These are phyloP conservation scores for Aureobasidium sp. DNA, from an alignment of 2,329 filamentous ascomycete species.

Conservation along the genomic window DNA sequence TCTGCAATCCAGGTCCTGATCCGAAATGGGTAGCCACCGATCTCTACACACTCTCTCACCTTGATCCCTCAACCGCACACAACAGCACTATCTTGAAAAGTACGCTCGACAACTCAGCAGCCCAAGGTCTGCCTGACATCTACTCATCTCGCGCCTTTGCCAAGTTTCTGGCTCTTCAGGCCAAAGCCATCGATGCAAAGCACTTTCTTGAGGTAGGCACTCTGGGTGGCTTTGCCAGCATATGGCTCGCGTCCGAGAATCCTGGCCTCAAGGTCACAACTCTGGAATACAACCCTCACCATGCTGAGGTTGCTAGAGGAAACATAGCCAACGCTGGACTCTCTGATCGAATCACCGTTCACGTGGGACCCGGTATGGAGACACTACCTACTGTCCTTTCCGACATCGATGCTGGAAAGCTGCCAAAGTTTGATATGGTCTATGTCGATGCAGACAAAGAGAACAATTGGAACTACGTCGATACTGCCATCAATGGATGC, in stretches of 20 bases:
- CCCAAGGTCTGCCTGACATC: conserved; percentile 28
- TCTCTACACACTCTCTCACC: conserved; percentile 29
- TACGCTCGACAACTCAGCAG: conserved; percentile 12
- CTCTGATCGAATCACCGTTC: conserved; percentile 37
- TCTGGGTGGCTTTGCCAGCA: conserved; percentile 47
- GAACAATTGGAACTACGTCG: conserved; percentile 45
- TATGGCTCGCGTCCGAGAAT: conserved; percentile 43
- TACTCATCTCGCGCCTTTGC: conserved; percentile 29
- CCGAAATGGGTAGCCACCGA: conserved; percentile 20
- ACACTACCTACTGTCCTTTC: conserved; percentile 34
- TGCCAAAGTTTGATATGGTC: conserved; percentile 42
- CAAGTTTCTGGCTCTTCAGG: conserved; percentile 35
- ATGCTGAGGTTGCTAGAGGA: conserved; percentile 40
- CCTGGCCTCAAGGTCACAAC: conserved; percentile 40
- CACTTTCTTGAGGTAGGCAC: conserved; percentile 49
- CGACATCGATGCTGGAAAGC: conserved; percentile 34
- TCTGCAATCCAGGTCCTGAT: neutral
- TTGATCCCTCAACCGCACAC: conserved; percentile 17
- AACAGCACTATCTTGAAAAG: conserved; percentile 10
- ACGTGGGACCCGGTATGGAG: conserved; percentile 40
- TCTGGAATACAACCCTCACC: conserved; percentile 43
- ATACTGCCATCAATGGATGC: conserved; percentile 32
- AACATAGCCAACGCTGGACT: conserved; percentile 39
- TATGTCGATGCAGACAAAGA: conserved; percentile 49
- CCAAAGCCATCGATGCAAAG: conserved; percentile 18